Conservation (phyloP, 345 rosid genomes). For the Viola odorata region DNA sequence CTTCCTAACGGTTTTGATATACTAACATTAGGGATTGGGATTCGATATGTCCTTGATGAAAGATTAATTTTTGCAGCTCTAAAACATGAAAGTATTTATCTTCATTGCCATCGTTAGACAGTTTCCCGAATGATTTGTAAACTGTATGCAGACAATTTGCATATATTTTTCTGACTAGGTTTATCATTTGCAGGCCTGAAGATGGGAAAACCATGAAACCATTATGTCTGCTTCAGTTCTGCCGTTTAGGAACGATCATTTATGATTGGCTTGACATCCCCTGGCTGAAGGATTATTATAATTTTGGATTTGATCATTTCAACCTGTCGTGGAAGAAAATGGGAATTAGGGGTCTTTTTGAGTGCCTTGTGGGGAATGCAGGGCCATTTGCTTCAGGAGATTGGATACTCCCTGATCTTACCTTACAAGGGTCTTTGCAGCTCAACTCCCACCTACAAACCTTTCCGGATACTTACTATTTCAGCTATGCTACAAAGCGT, state of each 20-base stretch:
- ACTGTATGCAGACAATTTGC: background rate
- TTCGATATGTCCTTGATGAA: no score
- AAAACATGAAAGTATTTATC: background rate
- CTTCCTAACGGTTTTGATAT: background rate
- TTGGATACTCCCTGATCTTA: conserved; percentile 95
- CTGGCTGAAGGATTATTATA: conserved; percentile 79
- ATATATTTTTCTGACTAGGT: background rate
- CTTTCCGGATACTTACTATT: conserved; percentile 74
- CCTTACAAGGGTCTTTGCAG: conserved; percentile 72
- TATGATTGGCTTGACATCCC: conserved; percentile 93
- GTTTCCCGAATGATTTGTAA: background rate
- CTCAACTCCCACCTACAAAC: conserved; percentile 56
- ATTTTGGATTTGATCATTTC: conserved; percentile 92
- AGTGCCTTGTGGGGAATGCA: conserved; percentile 61
- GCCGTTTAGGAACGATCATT: conserved; percentile 71
- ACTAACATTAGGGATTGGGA: no score
- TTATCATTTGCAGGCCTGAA: conserved; percentile 53
- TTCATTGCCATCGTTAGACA: background rate
- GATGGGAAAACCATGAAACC: conserved; percentile 77
- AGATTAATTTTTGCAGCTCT: no score
- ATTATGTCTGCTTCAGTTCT: conserved; percentile 66
- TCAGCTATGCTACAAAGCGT: conserved; percentile 87
- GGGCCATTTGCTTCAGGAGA: conserved; percentile 85
- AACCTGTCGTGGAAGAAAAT: conserved; percentile 69
- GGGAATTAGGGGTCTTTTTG: conserved; percentile 62